Evolutionary conservation across 2,329 filamentous ascomycete species (phyloP).

Genomic region (Elsinoe australis): DNA sequence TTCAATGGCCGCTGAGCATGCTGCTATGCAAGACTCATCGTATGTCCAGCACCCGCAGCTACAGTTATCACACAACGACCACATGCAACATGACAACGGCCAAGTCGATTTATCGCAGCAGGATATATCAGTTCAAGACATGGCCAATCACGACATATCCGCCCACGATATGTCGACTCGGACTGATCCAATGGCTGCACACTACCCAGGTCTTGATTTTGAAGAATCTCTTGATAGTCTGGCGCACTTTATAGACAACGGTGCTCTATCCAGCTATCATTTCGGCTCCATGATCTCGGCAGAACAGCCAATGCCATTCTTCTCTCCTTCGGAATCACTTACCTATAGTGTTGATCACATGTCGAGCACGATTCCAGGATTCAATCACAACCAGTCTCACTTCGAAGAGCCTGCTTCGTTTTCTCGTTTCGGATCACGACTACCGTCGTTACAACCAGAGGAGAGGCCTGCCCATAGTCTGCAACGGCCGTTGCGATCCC

Average conservation of each 20-base stretch:
- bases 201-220: conserved; percentile 20
- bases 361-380: conserved; percentile 1
- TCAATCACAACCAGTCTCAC: neutral
- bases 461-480: conserved; percentile 15
- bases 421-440: conserved; percentile 16
- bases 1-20: conserved; percentile 37
- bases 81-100: neutral
- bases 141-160: conserved; percentile 5
- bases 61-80: conserved; percentile 1
- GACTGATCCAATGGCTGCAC: conserved; percentile 5
- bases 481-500: neutral
- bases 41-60: conserved; percentile 12
- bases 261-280: conserved; percentile 33
- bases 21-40: conserved; percentile 28
- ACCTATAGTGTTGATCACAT: conserved; percentile 27
- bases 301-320: conserved; percentile 38
- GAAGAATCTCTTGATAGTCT: conserved; percentile 34
- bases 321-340: conserved; percentile 34
- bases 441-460: conserved; percentile 18
- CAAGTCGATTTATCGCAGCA: conserved; percentile 1
- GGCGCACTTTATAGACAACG: conserved; percentile 34
- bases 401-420: conserved; percentile 17
- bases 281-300: conserved; percentile 35
- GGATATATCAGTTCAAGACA: neutral
- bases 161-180: neutral